Base-by-base conservation (phyloP, 1,284 basidiomycete species). In the Microbotryum intermedium region DNA sequence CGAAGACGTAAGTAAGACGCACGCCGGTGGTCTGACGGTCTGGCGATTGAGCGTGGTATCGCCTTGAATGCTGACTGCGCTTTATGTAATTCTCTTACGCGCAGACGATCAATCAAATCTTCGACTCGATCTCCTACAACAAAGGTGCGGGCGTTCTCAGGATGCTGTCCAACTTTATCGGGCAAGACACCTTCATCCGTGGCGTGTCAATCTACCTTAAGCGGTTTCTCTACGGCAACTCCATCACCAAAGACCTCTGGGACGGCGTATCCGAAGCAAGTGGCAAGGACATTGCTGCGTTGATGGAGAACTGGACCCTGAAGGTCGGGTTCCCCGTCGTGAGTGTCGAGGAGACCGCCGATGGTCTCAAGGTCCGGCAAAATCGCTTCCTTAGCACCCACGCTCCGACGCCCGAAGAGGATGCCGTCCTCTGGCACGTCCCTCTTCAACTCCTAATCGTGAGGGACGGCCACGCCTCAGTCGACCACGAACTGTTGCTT, bases 291-390 rank as follows among this genome's bases (percentile, higher is more conserved):
- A 83, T 97, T 50, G 79, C 84, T 13, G 79, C 81, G 58, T 81
- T 97, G 70, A 94, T 97, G 89, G 82, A 88, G 64, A 87, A 87
- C 73, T 98, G 93, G 94, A 86, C 93, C 43, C 82, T 84, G 61
- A 39, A 39, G 34, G 85, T 85, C 64, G 62, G 74, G 62, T 75
- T 72, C 65, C 62, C 64, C 1, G 85, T 97, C 28, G 75, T 98
- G 55, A 88, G 84, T 20, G 90, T 97, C 50, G 86, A 83, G 0
- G 92, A 97, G 75, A 81, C 78, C 8, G 75, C 78, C 2, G 82
- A 82, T 51, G 84, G 85, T 20, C 60, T 77, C 48, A 67, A 64
- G 34, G 59, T 77, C 49, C 84, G 86, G 47, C 94, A 98, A 77
- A 90, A 95, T 75, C 84, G 94, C 26, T 97, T 97, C 82, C 78